Conservation (phyloP, 2,329 filamentous ascomycete genomes). For the Neobulgaria alba region DNA sequence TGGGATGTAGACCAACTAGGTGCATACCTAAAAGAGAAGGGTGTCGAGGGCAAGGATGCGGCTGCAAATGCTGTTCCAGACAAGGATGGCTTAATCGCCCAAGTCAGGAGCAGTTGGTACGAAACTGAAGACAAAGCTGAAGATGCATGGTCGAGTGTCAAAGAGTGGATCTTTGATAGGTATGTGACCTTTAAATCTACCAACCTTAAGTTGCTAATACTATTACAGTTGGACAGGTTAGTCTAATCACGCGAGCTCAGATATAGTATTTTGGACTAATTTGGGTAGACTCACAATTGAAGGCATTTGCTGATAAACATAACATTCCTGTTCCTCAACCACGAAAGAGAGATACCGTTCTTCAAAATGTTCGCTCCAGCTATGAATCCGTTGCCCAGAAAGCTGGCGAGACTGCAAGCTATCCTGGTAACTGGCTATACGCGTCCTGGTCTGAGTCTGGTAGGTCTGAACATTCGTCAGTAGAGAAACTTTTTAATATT, state of each 20-base stretch:
- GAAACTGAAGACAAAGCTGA: conserved; percentile 72
- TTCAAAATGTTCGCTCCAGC: conserved; percentile 69
- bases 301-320: conserved; percentile 85
- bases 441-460: conserved; percentile 74
- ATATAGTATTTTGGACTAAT: background rate
- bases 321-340: conserved; percentile 79
- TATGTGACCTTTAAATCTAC: conserved; percentile 30
- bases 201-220: conserved; percentile 5
- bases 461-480: conserved; percentile 7
- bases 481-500: conserved; percentile 8
- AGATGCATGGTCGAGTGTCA: conserved; percentile 61
- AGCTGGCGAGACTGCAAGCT: conserved; percentile 66
- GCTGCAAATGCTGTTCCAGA: conserved; percentile 44
- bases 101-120: conserved; percentile 67
- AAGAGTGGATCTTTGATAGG: conserved; percentile 88
- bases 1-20: conserved; percentile 66
- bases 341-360: conserved; percentile 71
- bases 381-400: conserved; percentile 73
- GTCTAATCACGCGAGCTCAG: background rate
- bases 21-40: conserved; percentile 61
- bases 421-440: conserved; percentile 94
- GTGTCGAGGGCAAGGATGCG: conserved; percentile 57
- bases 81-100: conserved; percentile 58
- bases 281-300: conserved; percentile 78
- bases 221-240: conserved; percentile 16